Conservation (phyloP, 768 basidiomycete species). For the Xerocomellus dryophilus region DNA sequence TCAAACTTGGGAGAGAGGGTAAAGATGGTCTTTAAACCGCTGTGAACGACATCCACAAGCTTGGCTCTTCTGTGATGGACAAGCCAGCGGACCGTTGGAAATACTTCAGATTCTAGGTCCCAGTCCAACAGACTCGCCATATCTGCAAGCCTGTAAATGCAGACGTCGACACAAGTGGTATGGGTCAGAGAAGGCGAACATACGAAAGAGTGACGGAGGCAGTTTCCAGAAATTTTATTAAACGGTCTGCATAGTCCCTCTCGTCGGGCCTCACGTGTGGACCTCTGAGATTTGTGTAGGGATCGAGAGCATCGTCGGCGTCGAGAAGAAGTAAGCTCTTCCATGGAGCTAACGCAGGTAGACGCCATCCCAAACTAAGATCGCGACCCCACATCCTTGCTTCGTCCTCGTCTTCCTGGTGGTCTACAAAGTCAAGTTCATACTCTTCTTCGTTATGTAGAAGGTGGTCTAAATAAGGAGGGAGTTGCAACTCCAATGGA, state of each 20-base stretch:
- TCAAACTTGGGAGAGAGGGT: constrained; percentile 65
- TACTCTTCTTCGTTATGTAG: constrained; percentile 63
- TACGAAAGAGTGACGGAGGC: constrained; percentile 76
- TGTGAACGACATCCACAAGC: constrained; percentile 81
- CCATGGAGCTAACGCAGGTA: constrained; percentile 83
- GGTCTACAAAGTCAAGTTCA: constrained; percentile 48
- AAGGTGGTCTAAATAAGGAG: constrained; percentile 71
- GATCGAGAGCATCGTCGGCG: constrained; percentile 52
- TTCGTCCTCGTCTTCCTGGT: constrained; percentile 52
- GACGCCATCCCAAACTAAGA: constrained; percentile 66
- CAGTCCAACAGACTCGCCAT: constrained; percentile 80
- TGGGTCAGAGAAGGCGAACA: constrained; percentile 27
- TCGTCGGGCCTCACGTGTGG: constrained; percentile 65
- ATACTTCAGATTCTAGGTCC: constrained; percentile 79
- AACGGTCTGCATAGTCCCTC: constrained; percentile 61
- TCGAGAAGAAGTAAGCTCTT: constrained; percentile 83
- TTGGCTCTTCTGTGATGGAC: constrained; percentile 89
- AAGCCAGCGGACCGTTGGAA: constrained; percentile 89
- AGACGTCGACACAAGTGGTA: neutral
- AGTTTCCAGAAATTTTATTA: constrained; percentile 72
- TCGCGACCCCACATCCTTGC: constrained; percentile 62
- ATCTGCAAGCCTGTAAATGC: constrained; percentile 57
- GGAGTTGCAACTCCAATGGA: constrained; percentile 82
- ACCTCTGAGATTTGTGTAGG: constrained; percentile 56
- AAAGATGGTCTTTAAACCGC: constrained; percentile 77